These are phyloP conservation scores for Rhizoclosmatium sp. DNA, from an alignment of 192 early-diverging fungal genomes.

Conservation along the genomic window DNA sequence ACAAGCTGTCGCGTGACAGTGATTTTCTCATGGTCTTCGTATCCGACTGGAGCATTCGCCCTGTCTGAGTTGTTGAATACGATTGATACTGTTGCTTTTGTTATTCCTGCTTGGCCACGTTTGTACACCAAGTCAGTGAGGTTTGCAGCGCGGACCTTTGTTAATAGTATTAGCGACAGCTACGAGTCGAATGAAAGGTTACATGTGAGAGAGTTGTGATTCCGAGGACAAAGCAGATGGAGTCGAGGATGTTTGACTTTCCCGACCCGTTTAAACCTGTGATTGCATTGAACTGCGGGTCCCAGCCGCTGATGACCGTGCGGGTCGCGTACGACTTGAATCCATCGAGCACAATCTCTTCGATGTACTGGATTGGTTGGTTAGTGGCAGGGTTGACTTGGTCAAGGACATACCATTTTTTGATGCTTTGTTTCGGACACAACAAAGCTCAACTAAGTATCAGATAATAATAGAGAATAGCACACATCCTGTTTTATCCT, in stretches of 20 bases:
- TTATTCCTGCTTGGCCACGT: constrained; percentile 98
- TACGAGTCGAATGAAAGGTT: neutral
- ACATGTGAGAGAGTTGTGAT: constrained; percentile 93
- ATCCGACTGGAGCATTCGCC: constrained; percentile 84
- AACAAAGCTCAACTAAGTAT: too few species aligned
- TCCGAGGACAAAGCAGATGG: constrained; percentile 98
- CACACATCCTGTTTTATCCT: too few species aligned
- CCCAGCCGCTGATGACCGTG: constrained; percentile 97
- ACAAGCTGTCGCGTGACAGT: constrained; percentile 96
- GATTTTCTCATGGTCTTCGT: constrained; percentile 84
- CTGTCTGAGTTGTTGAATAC: constrained; percentile 93
- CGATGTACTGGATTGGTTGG: constrained; percentile 75
- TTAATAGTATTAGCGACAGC: neutral
- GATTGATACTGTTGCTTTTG: constrained; percentile 96
- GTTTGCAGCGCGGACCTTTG: constrained; percentile 86
- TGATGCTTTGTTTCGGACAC: too few species aligned
- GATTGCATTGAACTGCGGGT: constrained; percentile 97
- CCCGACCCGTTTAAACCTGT: constrained; percentile 98
- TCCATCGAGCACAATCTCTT: constrained; percentile 97
- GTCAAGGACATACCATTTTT: too few species aligned
- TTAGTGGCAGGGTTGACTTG: too few species aligned
- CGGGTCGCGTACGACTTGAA: constrained; percentile 98
- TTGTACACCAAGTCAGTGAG: constrained; percentile 98
- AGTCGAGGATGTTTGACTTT: constrained; percentile 98
- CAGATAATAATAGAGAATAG: too few species aligned